phyloP scores from a whole-genome alignment of 2,329 filamentous ascomycete genomes.

The Fusarium annulatum region DNA sequence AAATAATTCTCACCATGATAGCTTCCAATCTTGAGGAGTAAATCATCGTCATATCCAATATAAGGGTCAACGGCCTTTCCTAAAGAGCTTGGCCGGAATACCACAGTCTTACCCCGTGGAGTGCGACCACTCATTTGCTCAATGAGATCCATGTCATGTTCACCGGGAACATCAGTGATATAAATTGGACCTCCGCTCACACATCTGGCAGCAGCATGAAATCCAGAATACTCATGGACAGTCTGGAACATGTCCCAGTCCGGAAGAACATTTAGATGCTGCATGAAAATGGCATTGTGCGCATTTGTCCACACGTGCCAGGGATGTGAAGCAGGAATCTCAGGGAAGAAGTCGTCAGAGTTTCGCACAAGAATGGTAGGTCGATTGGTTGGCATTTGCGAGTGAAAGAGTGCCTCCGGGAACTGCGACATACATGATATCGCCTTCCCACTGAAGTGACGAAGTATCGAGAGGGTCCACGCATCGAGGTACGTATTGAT shows the following conservation, averaged over 20 bases:
- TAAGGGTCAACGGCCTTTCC: slow-evolving; percentile 81
- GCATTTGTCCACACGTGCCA: slow-evolving; percentile 98
- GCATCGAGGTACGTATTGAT: slow-evolving; percentile 84
- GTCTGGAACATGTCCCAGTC: slow-evolving; percentile 83
- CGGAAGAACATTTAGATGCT: slow-evolving; percentile 86
- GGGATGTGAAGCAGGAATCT: slow-evolving; percentile 81
- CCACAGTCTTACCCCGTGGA: slow-evolving; percentile 76
- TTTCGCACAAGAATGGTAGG: slow-evolving; percentile 83
- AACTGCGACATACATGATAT: slow-evolving; percentile 97
- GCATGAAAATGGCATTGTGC: slow-evolving; percentile 84
- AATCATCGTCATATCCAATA: slow-evolving; percentile 76
- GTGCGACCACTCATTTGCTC: slow-evolving; percentile 83
- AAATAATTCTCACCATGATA: slow-evolving; percentile 72
- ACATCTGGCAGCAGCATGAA: slow-evolving; percentile 91
- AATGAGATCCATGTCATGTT: slow-evolving; percentile 81
- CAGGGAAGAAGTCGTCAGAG: slow-evolving; percentile 92
- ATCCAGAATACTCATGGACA: slow-evolving; percentile 74
- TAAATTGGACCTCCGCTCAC: slow-evolving; percentile 93
- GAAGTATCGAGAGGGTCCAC: slow-evolving; percentile 82
- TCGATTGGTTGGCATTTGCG: slow-evolving; percentile 80
- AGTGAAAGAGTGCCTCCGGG: slow-evolving; percentile 87
- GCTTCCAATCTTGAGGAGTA: slow-evolving; percentile 80
- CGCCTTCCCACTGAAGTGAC: slow-evolving; percentile 79
- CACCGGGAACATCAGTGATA: slow-evolving; percentile 88
- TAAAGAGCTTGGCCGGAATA: slow-evolving; percentile 80